Evolutionary conservation across 257 asterid species (phyloP).

Genomic region (Henckelia pumila): DNA sequence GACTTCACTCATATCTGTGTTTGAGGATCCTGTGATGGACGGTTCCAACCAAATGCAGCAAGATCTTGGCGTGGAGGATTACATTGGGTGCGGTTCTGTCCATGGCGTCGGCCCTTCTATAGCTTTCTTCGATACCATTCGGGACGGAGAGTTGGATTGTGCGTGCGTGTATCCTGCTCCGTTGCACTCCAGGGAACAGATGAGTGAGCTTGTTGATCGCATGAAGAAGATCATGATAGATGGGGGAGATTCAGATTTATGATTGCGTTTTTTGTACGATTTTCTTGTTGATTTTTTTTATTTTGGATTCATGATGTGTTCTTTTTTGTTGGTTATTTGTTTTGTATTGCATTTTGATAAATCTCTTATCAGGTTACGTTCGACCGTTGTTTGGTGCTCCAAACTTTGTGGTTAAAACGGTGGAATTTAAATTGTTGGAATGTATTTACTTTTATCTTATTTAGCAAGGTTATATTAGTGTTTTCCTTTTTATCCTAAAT

Average conservation of each 20-base stretch:
- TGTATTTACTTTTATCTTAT: too few species aligned
- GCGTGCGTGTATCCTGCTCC: conserved; percentile 69
- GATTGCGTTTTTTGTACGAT: not conserved
- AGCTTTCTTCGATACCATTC: conserved; percentile 58
- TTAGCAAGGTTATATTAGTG: too few species aligned
- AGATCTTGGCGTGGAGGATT: conserved; percentile 51
- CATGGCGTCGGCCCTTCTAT: conserved; percentile 80
- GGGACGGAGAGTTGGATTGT: conserved; percentile 60
- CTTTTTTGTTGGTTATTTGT: too few species aligned
- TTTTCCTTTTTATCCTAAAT: too few species aligned
- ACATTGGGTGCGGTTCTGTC: conserved; percentile 60
- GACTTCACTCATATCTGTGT: conserved; percentile 55
- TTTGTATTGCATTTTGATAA: not conserved
- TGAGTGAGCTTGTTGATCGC: conserved; percentile 38
- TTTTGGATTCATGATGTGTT: too few species aligned
- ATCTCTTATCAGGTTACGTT: too few species aligned
- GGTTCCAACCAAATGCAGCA: conserved; percentile 29
- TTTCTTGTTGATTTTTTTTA: too few species aligned
- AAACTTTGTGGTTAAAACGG: too few species aligned
- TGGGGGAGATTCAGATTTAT: conserved; percentile 17
- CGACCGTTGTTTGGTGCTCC: too few species aligned
- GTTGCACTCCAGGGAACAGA: conserved; percentile 66
- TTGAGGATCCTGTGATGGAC: conserved; percentile 69
- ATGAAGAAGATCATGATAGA: conserved; percentile 44
- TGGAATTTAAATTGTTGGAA: too few species aligned